These are phyloP conservation scores for Termitomyces sp. DNA, from an alignment of 768 basidiomycete genomes.

Conservation along the genomic window DNA sequence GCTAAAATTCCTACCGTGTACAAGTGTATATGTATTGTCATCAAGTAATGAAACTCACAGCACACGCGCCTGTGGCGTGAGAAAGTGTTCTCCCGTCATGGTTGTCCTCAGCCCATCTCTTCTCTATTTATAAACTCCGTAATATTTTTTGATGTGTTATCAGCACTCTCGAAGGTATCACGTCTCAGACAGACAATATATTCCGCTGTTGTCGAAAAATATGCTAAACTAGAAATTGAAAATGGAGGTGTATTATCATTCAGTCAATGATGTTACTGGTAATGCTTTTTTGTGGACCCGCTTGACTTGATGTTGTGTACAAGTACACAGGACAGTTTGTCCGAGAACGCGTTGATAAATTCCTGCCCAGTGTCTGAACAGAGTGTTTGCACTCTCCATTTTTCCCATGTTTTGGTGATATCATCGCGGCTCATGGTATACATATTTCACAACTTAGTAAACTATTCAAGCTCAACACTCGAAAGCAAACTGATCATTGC, in stretches of 20 bases:
- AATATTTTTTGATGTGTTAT: too few species aligned
- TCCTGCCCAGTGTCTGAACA: not conserved
- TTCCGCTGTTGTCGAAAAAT: not conserved
- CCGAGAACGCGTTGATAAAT: too few species aligned
- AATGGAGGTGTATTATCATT: not conserved
- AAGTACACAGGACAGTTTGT: conserved; percentile 9
- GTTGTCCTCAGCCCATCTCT: too few species aligned
- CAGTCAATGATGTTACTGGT: not conserved
- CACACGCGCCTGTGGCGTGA: not conserved
- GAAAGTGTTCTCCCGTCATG: not conserved
- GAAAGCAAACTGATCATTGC: not conserved
- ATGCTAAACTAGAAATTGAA: not conserved
- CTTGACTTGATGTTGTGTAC: conserved; percentile 20
- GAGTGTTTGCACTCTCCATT: too few species aligned
- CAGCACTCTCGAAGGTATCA: not conserved
- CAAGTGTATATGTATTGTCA: not conserved
- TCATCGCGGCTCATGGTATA: too few species aligned
- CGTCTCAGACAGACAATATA: too few species aligned
- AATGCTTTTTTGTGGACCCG: conserved; percentile 10
- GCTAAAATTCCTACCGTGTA: not conserved
- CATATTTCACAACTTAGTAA: not conserved
- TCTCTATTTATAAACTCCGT: too few species aligned
- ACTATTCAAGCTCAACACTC: not conserved
- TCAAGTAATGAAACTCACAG: too few species aligned
- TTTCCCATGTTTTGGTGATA: too few species aligned